Conservation (phyloP, 768 basidiomycete genomes). For the Baorangia bicolor region DNA sequence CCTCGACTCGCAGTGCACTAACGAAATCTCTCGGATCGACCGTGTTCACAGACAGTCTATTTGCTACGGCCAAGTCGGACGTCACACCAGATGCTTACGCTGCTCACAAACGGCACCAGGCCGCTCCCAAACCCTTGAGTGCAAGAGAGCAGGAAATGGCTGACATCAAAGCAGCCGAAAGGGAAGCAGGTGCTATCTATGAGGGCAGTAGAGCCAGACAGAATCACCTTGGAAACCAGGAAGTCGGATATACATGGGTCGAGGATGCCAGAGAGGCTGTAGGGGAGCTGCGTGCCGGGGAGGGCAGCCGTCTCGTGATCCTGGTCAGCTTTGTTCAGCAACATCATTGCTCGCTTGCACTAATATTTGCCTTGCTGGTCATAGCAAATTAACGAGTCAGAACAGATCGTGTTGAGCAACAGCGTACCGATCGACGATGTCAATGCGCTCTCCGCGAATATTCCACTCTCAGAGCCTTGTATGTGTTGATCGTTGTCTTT, state of each 20-base stretch:
- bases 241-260: slow-evolving; percentile 66
- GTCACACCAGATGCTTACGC: slow-evolving; percentile 68
- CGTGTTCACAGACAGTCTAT: slow-evolving; percentile 70
- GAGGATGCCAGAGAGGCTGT: slow-evolving; percentile 65
- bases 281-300: slow-evolving; percentile 48
- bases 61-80: slow-evolving; percentile 72
- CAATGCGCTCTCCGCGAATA: slow-evolving; percentile 42
- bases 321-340: slow-evolving; percentile 47
- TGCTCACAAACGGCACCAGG: slow-evolving; percentile 65
- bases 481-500: slow-evolving; percentile 2
- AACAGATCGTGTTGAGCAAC: slow-evolving; percentile 56
- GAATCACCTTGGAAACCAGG: slow-evolving; percentile 54
- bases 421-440: slow-evolving; percentile 41
- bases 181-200: slow-evolving; percentile 51
- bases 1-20: slow-evolving; percentile 70
- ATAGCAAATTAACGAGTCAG: slow-evolving; percentile 65
- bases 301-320: slow-evolving; percentile 56
- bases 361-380: background rate
- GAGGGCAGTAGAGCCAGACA: slow-evolving; percentile 56
- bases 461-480: slow-evolving; percentile 64
- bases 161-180: slow-evolving; percentile 74
- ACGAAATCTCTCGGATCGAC: slow-evolving; percentile 73
- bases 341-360: background rate
- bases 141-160: slow-evolving; percentile 80
- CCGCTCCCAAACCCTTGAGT: slow-evolving; percentile 81